phyloP scores from a whole-genome alignment of 2,329 filamentous ascomycete species.

The Aspergillus ruber region DNA sequence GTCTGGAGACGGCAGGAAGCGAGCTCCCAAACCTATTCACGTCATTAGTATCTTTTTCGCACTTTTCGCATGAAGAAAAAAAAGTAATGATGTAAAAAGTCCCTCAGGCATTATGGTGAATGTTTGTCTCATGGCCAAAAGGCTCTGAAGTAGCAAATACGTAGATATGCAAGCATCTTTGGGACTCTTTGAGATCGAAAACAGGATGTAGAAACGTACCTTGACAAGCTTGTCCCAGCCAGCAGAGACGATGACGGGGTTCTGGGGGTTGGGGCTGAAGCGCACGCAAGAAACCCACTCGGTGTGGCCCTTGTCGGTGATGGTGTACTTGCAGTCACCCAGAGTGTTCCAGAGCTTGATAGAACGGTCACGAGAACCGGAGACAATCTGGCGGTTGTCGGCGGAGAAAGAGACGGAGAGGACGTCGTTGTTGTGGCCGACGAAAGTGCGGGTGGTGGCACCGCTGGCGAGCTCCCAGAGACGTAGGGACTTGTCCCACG shows the following conservation, averaged over 20 bases:
- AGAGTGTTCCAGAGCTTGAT: conserved; percentile 99
- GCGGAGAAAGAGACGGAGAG: conserved; percentile 99
- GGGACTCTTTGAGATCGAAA: conserved; percentile 34
- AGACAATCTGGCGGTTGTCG: conserved; percentile 99
- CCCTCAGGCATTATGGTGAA: conserved; percentile 61
- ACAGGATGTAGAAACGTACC: conserved; percentile 56
- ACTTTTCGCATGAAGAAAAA: conserved; percentile 7
- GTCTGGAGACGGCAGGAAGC: conserved; percentile 99
- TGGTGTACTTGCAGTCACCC: conserved; percentile 99
- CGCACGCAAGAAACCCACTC: conserved; percentile 99
- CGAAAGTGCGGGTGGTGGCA: conserved; percentile 94
- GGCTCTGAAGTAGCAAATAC: conserved; percentile 99
- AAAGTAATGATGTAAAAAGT: conserved; percentile 13
- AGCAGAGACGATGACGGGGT: conserved; percentile 97
- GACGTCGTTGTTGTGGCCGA: conserved; percentile 99
- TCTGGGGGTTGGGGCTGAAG: conserved; percentile 99
- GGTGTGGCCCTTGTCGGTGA: conserved; percentile 99
- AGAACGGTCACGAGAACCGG: conserved; percentile 92
- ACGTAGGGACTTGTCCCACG: conserved; percentile 99
- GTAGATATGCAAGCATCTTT: conserved; percentile 89
- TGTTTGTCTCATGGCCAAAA: conserved; percentile 92
- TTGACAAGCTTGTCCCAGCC: conserved; percentile 99
- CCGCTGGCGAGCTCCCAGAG: conserved; percentile 98
- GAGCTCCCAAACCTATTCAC: conserved; percentile 89
- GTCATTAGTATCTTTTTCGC: not conserved